Conservation (phyloP, 176 grass and related monocot genomes). For the Avena eriantha region DNA sequence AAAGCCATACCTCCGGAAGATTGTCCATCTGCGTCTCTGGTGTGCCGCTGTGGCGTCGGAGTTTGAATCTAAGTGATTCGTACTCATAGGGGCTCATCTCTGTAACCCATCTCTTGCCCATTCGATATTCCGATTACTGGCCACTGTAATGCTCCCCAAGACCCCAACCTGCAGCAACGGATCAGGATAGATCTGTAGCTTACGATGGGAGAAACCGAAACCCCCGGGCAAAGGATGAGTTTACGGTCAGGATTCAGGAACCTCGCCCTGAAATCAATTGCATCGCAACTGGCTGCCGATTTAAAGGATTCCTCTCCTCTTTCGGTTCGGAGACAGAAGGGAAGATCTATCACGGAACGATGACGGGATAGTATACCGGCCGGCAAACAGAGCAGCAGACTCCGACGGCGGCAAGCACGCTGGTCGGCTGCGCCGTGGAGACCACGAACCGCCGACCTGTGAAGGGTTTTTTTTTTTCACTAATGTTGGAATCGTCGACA, state of each 20-base stretch:
- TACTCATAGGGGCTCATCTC: background rate
- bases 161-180: background rate
- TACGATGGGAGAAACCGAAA: background rate
- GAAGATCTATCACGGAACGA: background rate
- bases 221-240: background rate
- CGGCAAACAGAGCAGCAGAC: background rate
- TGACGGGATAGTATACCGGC: background rate
- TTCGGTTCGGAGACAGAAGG: background rate
- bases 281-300: background rate
- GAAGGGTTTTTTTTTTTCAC: too few species aligned
- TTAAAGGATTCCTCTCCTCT: too few species aligned
- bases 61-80: background rate
- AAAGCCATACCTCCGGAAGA: background rate
- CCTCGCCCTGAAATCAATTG: background rate
- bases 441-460: background rate
- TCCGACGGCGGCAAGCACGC: background rate
- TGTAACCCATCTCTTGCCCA: background rate
- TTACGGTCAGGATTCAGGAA: background rate
- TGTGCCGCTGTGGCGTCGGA: background rate
- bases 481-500: too few species aligned
- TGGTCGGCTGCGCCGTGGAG: too few species aligned
- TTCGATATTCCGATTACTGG: background rate
- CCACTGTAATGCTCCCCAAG: background rate
- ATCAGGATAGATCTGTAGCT: background rate
- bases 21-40: background rate